These are phyloP conservation scores for Fusarium domesticum DNA, from an alignment of 2,329 filamentous ascomycete genomes.

Conservation along the genomic window DNA sequence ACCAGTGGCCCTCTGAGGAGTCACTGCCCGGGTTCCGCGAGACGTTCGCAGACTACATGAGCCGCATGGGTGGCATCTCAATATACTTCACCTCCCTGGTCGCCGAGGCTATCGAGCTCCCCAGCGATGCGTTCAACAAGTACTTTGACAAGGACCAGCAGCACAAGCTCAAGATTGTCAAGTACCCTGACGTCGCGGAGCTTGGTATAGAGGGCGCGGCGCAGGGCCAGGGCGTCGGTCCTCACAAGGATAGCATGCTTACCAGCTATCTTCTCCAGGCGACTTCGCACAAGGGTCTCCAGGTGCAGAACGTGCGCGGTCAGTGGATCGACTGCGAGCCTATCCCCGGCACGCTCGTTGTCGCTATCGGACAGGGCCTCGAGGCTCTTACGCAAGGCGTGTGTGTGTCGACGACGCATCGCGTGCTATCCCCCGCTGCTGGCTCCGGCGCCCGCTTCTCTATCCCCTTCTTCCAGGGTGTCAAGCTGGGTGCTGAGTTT, in stretches of 20 bases:
- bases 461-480: constrained; percentile 86
- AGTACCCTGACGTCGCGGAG: constrained; percentile 72
- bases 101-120: constrained; percentile 76
- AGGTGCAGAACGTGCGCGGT: constrained; percentile 77
- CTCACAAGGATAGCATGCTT: constrained; percentile 84
- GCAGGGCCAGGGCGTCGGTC: constrained; percentile 63
- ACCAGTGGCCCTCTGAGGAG: constrained; percentile 70
- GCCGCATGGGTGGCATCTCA: constrained; percentile 68
- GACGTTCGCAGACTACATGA: constrained; percentile 72
- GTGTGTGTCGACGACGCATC: constrained; percentile 77
- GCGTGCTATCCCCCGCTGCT: constrained; percentile 70
- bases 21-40: constrained; percentile 65
- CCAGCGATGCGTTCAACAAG: constrained; percentile 65
- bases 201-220: constrained; percentile 45
- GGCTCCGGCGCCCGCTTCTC: constrained; percentile 72
- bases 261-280: constrained; percentile 80
- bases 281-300: constrained; percentile 69
- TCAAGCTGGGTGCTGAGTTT: constrained; percentile 74
- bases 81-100: constrained; percentile 75
- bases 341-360: constrained; percentile 72
- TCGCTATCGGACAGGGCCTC: constrained; percentile 83
- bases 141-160: constrained; percentile 76
- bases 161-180: constrained; percentile 87
- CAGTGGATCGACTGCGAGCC: constrained; percentile 82
- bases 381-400: constrained; percentile 83